Percentiles rank a stretch among this genome's conserved stretches.
Evolutionary conservation across 2,329 filamentous ascomycete species (phyloP).

Genomic region (Clarireedia monteithiana): DNA sequence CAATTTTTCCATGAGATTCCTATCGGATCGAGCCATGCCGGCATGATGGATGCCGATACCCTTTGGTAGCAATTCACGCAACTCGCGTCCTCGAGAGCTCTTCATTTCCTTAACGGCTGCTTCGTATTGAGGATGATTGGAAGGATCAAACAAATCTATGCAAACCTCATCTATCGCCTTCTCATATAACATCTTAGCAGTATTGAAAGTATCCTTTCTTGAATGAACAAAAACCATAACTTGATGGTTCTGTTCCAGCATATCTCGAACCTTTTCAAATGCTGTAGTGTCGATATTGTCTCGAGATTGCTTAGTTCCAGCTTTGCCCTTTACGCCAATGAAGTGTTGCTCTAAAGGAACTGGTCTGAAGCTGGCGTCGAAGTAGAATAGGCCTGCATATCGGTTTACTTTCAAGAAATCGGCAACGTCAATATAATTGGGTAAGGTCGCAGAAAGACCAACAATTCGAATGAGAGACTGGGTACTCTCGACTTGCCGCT

Average conservation of each 20-base stretch:
- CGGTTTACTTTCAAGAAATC: conserved; percentile 97
- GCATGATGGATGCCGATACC: conserved; percentile 95
- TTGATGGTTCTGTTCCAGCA: conserved; percentile 88
- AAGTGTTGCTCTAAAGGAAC: conserved; percentile 97
- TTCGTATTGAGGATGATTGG: conserved; percentile 69
- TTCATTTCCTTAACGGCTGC: conserved; percentile 78
- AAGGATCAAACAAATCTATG: conserved; percentile 76
- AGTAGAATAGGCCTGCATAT: conserved; percentile 89
- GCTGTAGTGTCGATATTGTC: conserved; percentile 83
- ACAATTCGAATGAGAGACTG: conserved; percentile 96
- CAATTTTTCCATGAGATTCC: conserved; percentile 90
- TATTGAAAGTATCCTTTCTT: conserved; percentile 84
- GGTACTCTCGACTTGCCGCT: conserved; percentile 95
- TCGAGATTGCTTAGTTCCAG: conserved; percentile 69
- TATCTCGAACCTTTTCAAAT: conserved; percentile 91
- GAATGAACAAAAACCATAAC: conserved; percentile 99
- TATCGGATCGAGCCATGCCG: conserved; percentile 88
- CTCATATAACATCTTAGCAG: conserved; percentile 77
- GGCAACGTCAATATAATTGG: conserved; percentile 93
- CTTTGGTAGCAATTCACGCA: conserved; percentile 82
- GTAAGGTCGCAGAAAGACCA: conserved; percentile 87
- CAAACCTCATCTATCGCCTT: conserved; percentile 78
- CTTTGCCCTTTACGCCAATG: conserved; percentile 88
- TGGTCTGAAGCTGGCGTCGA: conserved; percentile 89
- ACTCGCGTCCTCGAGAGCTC: conserved; percentile 73